Conservation (phyloP, 192 early-diverging fungal genomes). For the Anaeromyces robustus region DNA sequence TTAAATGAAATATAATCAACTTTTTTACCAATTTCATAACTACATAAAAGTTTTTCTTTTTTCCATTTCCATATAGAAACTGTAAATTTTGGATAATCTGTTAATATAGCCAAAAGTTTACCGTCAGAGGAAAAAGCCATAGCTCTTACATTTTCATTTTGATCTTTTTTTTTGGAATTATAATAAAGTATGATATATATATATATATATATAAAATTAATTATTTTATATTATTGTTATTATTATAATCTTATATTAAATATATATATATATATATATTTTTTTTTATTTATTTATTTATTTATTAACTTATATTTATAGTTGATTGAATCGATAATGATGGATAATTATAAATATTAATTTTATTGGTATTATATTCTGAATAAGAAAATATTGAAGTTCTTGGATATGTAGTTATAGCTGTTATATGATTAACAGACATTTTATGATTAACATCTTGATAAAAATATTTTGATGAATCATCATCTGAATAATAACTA, state of each 20-base stretch:
- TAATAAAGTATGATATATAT: too few relatives aligned
- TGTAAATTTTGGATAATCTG: background rate
- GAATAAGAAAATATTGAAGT: too few relatives aligned
- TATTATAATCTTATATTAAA: too few relatives aligned
- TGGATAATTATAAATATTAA: background rate
- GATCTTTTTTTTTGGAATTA: too few relatives aligned
- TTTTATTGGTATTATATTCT: background rate
- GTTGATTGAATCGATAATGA: background rate
- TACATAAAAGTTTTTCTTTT: background rate
- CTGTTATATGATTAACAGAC: too few relatives aligned
- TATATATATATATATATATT: too few relatives aligned
- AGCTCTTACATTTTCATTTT: background rate
- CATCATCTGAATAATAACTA: too few relatives aligned
- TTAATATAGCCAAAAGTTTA: background rate
- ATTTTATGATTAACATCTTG: too few relatives aligned
- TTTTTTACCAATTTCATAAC: background rate
- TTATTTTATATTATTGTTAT: too few relatives aligned
- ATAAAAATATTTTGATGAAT: too few relatives aligned
- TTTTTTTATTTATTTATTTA: too few relatives aligned
- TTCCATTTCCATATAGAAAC: background rate
- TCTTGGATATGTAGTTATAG: too few relatives aligned
- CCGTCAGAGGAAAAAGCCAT: background rate
- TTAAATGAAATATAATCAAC: background rate
- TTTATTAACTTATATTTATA: background rate
- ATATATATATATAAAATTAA: background rate